Percentiles rank a stretch among this genome's conserved stretches.
Evolutionary conservation across 768 basidiomycete species (phyloP).

Genomic region (Sistotremastrum niveocremeum): DNA sequence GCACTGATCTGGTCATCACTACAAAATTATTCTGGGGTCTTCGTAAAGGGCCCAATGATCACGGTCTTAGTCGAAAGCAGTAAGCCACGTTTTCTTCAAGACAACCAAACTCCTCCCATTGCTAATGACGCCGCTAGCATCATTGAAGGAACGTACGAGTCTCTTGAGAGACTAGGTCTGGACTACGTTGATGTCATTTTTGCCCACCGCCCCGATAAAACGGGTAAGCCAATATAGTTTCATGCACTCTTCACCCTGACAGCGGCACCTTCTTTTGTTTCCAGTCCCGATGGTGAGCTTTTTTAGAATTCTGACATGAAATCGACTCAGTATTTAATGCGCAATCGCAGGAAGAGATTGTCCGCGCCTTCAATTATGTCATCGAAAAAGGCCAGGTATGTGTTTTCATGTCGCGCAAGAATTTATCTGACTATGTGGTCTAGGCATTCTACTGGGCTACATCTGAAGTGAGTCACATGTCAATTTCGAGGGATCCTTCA

Average conservation of each 20-base stretch:
- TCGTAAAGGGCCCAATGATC: conserved; percentile 40
- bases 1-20: conserved; percentile 60
- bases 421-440: conserved; percentile 15
- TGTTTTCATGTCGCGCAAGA: not conserved
- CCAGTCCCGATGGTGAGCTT: conserved; percentile 21
- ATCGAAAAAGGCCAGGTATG: conserved; percentile 35
- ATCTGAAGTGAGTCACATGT: conserved; percentile 19
- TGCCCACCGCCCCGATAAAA: conserved; percentile 35
- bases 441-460: conserved; percentile 35
- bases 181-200: conserved; percentile 40
- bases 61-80: conserved; percentile 20
- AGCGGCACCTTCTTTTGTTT: not conserved
- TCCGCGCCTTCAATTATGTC: conserved; percentile 43
- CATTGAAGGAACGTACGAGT: conserved; percentile 40
- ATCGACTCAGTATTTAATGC: conserved; percentile 4
- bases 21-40: conserved; percentile 76
- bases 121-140: conserved; percentile 20
- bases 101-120: not conserved
- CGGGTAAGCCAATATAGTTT: conserved; percentile 12
- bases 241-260: not conserved
- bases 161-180: conserved; percentile 35
- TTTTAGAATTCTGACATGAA: not conserved
- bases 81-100: conserved; percentile 1
- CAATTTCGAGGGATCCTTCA: too few species aligned
- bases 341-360: conserved; percentile 31